Percentiles rank a stretch among this genome's conserved stretches.
phyloP scores from a whole-genome alignment of 495 filamentous ascomycete genomes.

The Hyaloscypha bicolor region DNA sequence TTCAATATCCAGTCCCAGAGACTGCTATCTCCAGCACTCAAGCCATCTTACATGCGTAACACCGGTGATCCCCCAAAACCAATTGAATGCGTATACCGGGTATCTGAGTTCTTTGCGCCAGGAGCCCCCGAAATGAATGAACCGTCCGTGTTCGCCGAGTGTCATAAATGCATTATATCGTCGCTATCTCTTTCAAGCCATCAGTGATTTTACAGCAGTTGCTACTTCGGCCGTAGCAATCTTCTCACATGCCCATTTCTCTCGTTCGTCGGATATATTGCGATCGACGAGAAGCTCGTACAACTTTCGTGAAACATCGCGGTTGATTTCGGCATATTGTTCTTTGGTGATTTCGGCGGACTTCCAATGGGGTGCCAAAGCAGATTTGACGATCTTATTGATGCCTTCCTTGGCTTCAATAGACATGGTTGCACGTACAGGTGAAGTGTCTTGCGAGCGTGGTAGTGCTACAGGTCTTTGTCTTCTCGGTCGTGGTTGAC shows the following conservation, averaged over 20 bases:
- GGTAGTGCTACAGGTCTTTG: conserved; percentile 39
- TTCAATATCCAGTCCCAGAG: conserved; percentile 3
- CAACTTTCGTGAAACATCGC: conserved; percentile 77
- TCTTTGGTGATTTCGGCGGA: conserved; percentile 67
- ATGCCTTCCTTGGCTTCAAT: conserved; percentile 78
- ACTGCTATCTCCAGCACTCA: conserved; percentile 12
- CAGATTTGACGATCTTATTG: conserved; percentile 75
- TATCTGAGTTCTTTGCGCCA: conserved; percentile 24
- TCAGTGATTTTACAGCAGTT: conserved; percentile 52
- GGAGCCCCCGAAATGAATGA: conserved; percentile 9
- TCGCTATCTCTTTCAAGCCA: not conserved
- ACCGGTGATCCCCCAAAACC: conserved; percentile 14
- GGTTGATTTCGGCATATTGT: conserved; percentile 86
- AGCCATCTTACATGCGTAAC: conserved; percentile 5
- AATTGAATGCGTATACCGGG: conserved; percentile 18
- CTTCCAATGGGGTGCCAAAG: conserved; percentile 75
- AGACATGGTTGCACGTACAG: conserved; percentile 58
- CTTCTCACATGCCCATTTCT: conserved; percentile 64
- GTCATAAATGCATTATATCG: conserved; percentile 20
- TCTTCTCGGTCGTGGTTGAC: conserved; percentile 52
- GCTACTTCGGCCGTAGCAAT: conserved; percentile 75
- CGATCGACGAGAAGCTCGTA: conserved; percentile 76
- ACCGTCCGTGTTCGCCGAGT: conserved; percentile 10
- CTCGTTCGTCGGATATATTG: conserved; percentile 56
- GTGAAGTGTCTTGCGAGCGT: conserved; percentile 57